phyloP scores from a whole-genome alignment of 2,329 filamentous ascomycete genomes.

The Gaeumannomyces sp. region DNA sequence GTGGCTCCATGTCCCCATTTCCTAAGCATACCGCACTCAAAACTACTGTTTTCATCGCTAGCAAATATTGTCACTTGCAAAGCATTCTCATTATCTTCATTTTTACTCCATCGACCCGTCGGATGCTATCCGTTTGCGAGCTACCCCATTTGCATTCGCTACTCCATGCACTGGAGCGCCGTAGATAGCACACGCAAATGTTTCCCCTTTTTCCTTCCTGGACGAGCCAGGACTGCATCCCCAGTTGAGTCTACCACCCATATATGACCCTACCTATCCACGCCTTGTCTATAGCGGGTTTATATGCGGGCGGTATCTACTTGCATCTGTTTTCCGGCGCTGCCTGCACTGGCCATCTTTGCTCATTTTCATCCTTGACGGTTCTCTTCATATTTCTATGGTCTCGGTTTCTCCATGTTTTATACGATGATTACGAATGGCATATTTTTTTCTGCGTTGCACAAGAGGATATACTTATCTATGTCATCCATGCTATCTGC shows the following conservation, averaged over 20 bases:
- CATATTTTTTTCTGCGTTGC: slow-evolving; percentile 7
- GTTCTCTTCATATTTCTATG: not conserved
- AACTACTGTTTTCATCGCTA: not conserved
- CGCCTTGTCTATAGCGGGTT: not conserved
- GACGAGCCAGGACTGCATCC: not conserved
- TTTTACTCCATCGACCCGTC: not conserved
- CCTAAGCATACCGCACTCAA: not conserved
- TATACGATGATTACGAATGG: slow-evolving; percentile 8
- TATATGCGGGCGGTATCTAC: not conserved
- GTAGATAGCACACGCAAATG: not conserved
- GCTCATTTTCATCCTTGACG: not conserved
- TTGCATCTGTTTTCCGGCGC: not conserved
- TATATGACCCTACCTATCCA: not conserved
- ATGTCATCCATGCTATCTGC: not conserved
- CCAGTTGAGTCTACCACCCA: too few species aligned
- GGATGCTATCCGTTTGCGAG: not conserved
- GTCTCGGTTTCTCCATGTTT: not conserved
- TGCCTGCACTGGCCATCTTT: not conserved
- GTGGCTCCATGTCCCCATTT: too few species aligned
- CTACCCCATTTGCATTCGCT: not conserved
- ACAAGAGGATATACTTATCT: not conserved
- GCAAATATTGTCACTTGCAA: not conserved
- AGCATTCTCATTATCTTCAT: not conserved
- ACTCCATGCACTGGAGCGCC: not conserved
- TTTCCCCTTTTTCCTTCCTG: not conserved